Evolutionary conservation across 176 grass and related monocot species (phyloP), one percentile per base, ranked within the genome.

Genomic region (Cenchrus fungigraminus): DNA sequence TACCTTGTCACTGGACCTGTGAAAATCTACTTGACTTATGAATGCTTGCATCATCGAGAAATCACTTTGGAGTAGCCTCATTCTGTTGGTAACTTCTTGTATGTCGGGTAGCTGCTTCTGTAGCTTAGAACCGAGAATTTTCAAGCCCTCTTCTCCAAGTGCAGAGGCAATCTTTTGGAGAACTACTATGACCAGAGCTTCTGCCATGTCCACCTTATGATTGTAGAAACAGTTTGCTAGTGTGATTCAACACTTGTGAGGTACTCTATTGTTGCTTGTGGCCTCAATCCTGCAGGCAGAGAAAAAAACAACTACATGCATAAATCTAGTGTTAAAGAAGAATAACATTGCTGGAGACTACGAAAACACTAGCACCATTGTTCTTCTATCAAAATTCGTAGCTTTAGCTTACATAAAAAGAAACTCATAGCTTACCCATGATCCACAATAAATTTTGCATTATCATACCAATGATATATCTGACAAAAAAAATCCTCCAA

Each of bases 31-130:
- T 73, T 86, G 45, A 29, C 56, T 42, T 79, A 86, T 29, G 67
- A 86, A 86, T 63, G 67, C 84, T 79, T 79, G 76, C 84, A 86
- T 73, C 67, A 80, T 73, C 60, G 57, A 72, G 56, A 86, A 73
- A 52, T 86, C 84, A 17, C 56, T 79, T 50, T 86, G 76, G 58
- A 86, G 45, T 44, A 79, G 67, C 9, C 67, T 64, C 43, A 79
- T 86, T 62, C 68, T 86, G 32, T 78, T 54, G 65, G 31, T 73
- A 17, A 86, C 66, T 65, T 86, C 84, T 28, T 79, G 56, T 46
- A 86, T 16, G 55, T 71, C 76, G 42, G 76, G 76, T 52, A 78
- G 8, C 20, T 71, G 76, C 29, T 64, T 86, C 44, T 79, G 69
- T 34, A 86, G 79, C 65, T 86, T 71, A 6, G 67, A 79, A 29